Base-by-base conservation (phyloP, 2,329 filamentous ascomycete species). In the Lasiodiplodia sp. region DNA sequence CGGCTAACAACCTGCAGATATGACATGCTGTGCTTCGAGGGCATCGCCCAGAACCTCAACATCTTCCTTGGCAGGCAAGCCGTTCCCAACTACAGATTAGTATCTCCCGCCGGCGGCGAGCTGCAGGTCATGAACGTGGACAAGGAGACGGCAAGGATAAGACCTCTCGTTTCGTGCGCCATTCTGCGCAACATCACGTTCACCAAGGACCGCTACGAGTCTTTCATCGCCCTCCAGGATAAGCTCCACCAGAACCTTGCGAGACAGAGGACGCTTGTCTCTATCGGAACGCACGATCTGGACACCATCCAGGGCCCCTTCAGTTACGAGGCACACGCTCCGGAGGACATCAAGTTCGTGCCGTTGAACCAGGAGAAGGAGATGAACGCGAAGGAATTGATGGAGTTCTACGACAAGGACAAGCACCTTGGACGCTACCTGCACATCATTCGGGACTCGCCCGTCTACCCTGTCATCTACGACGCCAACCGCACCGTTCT, bases 241-340 rank as follows among this genome's bases (percentile, higher is more conserved):
- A 99, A 99, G 85, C 88, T 99, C 58, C 96, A 99, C 84, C 92
- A 95, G 79, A 99, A 99, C 78, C 85, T 99, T 72, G 96, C 96
- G 60, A 89, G 96, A 71, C 92, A 98, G 81, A 86, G 96, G 75
- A 97, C 95, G 0, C 84, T 99, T 57, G 95, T 97, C n/a, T 92
- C 95, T 25, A 97, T 99, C 77, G 96, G 96, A 74, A 99, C 96
- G 3, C 96, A 99, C 81, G 95, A 99, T 79, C 85, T 98, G 71
- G 94, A 98, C 78, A 97, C 93, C 21, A 85, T 99, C 74, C 85
- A 97, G 81, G 96, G 94, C 0, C 96, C 96, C 57, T 99, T 99
- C 87, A 94, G 93, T 68, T 99, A 99, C 78, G 95, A 98, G 82
- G 96, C 96, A 21, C 87, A 95, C 38, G 86, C 92, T 58, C 96